Evolutionary conservation across 1,284 basidiomycete genomes (phyloP).

Genomic region (Leccinum solheimii): DNA sequence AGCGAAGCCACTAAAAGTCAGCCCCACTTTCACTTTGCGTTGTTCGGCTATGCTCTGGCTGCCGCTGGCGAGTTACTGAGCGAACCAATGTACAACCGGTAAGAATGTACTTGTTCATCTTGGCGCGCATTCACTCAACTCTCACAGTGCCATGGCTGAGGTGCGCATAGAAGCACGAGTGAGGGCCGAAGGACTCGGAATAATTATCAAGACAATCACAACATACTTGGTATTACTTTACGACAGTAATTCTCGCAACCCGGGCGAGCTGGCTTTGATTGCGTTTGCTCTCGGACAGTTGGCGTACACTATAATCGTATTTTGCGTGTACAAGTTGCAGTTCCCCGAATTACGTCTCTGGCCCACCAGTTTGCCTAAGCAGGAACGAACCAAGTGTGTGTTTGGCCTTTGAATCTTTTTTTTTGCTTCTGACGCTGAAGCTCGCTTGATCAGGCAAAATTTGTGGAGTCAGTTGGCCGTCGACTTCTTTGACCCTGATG

Average conservation of each 20-base stretch:
- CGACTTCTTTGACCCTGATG: slow-evolving; percentile 48
- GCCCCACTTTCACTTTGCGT: slow-evolving; percentile 61
- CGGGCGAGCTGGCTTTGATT: slow-evolving; percentile 57
- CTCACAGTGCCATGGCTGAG: slow-evolving; percentile 62
- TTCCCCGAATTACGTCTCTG: slow-evolving; percentile 26
- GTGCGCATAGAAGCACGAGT: slow-evolving; percentile 69
- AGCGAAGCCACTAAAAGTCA: slow-evolving; percentile 56
- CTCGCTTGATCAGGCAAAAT: slow-evolving; percentile 4
- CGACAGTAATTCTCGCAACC: slow-evolving; percentile 35
- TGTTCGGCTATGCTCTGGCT: slow-evolving; percentile 70
- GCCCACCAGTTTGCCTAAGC: slow-evolving; percentile 24
- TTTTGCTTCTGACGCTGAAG: background rate
- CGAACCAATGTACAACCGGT: slow-evolving; percentile 83
- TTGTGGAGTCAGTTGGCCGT: slow-evolving; percentile 15
- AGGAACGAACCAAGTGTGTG: slow-evolving; percentile 20
- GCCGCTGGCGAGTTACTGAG: slow-evolving; percentile 76
- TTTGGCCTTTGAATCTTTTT: background rate
- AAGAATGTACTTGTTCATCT: slow-evolving; percentile 26
- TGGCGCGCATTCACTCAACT: slow-evolving; percentile 15
- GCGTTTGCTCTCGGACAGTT: slow-evolving; percentile 85
- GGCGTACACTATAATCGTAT: slow-evolving; percentile 58
- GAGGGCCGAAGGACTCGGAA: slow-evolving; percentile 79
- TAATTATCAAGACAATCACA: slow-evolving; percentile 70
- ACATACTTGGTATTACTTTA: slow-evolving; percentile 66
- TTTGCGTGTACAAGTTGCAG: slow-evolving; percentile 38